Percentiles rank a stretch among this genome's conserved stretches.
phyloP scores from a whole-genome alignment of 2,329 filamentous ascomycete genomes.

The Pseudogymnoascus sp. region DNA sequence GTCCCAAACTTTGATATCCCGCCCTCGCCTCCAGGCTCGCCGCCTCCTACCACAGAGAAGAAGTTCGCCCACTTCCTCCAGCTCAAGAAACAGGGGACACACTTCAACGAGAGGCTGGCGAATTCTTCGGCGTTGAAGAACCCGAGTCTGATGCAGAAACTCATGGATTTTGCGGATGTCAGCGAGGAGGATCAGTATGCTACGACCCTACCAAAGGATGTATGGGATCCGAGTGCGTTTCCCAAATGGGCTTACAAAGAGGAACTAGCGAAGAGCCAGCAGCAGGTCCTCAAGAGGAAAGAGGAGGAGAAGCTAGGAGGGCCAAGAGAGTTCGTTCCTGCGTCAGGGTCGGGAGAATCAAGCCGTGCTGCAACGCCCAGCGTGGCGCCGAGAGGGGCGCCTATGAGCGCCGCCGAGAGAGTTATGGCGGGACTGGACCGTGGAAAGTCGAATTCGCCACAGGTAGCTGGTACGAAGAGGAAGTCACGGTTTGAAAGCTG shows the following conservation, averaged over 20 bases:
- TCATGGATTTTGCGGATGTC: constrained; percentile 60
- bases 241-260: constrained; percentile 46
- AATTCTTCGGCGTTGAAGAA: constrained; percentile 60
- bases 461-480: constrained; percentile 21
- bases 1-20: constrained; percentile 68
- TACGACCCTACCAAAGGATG: constrained; percentile 46
- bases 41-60: constrained; percentile 43
- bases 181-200: constrained; percentile 52
- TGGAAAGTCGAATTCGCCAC: constrained; percentile 24
- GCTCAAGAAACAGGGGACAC: constrained; percentile 66
- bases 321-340: constrained; percentile 27
- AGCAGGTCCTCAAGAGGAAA: constrained; percentile 36
- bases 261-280: constrained; percentile 38
- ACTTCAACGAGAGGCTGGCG: constrained; percentile 70
- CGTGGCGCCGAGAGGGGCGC: constrained; percentile 14
- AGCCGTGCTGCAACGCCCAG: constrained; percentile 21
- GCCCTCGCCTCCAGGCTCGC: constrained; percentile 58
- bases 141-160: constrained; percentile 62
- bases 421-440: constrained; percentile 28
- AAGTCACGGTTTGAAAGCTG: constrained; percentile 28
- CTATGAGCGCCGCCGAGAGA: constrained; percentile 27
- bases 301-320: constrained; percentile 26
- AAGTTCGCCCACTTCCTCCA: constrained; percentile 68
- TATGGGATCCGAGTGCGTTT: constrained; percentile 52
- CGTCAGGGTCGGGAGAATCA: constrained; percentile 16